Conservation (phyloP, 2,329 filamentous ascomycete genomes). For the Epichloe bromicola region DNA sequence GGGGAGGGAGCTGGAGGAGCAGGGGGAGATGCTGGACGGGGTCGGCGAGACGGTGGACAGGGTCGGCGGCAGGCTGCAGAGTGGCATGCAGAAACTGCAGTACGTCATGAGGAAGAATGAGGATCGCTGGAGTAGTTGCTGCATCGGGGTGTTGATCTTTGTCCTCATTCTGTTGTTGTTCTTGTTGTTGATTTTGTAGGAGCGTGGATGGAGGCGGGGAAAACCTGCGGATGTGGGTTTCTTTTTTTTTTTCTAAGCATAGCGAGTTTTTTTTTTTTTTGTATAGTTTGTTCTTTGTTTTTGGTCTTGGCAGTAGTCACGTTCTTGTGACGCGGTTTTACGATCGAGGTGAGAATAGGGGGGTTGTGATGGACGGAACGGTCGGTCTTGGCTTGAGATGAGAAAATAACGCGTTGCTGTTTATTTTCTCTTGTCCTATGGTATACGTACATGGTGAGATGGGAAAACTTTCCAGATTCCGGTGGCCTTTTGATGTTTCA, state of each 20-base stretch:
- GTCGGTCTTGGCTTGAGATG: no score
- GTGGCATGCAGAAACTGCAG: slow-evolving; percentile 73
- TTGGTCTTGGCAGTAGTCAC: background rate
- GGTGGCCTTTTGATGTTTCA: no score
- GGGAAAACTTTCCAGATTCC: no score
- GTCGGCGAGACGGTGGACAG: slow-evolving; percentile 77
- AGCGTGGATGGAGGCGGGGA: background rate
- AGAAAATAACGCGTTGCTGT: no score
- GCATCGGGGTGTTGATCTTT: slow-evolving; percentile 77
- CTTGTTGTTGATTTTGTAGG: slow-evolving; percentile 51
- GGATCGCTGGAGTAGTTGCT: slow-evolving; percentile 78
- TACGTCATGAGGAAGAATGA: slow-evolving; percentile 82
- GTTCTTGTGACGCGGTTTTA: background rate
- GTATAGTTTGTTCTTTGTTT: background rate
- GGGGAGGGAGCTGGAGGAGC: slow-evolving; percentile 92
- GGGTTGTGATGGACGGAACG: no score
- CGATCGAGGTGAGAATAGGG: background rate
- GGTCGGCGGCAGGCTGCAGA: slow-evolving; percentile 74
- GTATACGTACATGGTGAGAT: no score
- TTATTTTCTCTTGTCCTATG: no score
- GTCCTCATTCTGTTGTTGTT: slow-evolving; percentile 79
- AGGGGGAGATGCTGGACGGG: slow-evolving; percentile 72
- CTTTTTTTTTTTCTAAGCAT: background rate
- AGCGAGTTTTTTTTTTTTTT: background rate
- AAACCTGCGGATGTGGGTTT: background rate